Base-by-base conservation (phyloP, 2,329 filamentous ascomycete genomes). In the Taxawa tesnikishii region DNA sequence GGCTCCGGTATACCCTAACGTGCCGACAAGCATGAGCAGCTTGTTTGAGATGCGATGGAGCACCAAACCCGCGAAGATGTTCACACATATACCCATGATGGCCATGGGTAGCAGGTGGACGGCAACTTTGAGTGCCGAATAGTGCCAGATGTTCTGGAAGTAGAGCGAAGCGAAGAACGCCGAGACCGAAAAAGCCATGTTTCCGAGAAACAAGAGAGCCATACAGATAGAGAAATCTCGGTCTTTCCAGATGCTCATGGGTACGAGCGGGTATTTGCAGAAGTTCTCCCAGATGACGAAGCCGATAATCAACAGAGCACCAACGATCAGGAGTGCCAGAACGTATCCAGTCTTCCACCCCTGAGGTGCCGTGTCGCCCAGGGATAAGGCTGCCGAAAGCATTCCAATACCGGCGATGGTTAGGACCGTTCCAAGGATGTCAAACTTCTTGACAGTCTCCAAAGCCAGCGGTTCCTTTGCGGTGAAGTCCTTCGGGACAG, bases 101-200 rank as follows among this genome's bases (percentile, higher is more conserved):
- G 71, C 72, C 62, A 78, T 75, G 0, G 78, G 78, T 2, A 83
- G 62, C 28, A 83, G 56, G 36, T 72, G 69, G 4, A 77, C 64
- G 0, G 75, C 75, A 3, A 76, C 70, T 37, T 59, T 60, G 2
- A 82, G 57, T 0, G 77, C 63, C 1, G 64, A 63, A 35, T 69
- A 59, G 11, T 52, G 46, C 33, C 53, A 54, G 12, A 76, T 52
- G 21, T 70, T 56, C 49, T 82, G 75, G 56, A 82, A 70, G 50
- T 72, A 79, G 6, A 79, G 65, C 0, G 75, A 63, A 2, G 77
- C 55, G 68, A 73, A 79, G 50, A 81, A 80, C 12, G 65, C 55
- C 17, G 68, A 62, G 4, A 70, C 61, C 2, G 68, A 61, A 43
- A 82, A 82, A 4, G 67, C 67, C 55, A 78, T 70, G 44, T 72